phyloP scores from a whole-genome alignment of 805 yeast genomes.

The Henningerozyma blattae region DNA sequence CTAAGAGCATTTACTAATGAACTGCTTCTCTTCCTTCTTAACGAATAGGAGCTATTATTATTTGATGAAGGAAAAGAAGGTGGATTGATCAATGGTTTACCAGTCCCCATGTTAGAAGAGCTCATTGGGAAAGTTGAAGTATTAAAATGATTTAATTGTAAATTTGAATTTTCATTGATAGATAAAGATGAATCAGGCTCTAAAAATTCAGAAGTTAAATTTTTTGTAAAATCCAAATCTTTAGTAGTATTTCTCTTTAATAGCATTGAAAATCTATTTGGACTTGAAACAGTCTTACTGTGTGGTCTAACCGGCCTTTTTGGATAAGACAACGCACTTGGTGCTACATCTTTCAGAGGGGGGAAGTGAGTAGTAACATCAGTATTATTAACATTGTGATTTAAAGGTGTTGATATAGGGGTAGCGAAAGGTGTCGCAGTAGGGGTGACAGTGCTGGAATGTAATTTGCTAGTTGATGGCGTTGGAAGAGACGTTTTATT shows the following conservation, averaged over 20 bases:
- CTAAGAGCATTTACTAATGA: conserved; percentile 29
- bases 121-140: conserved; percentile 1
- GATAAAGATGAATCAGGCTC: not conserved
- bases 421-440: too few relatives aligned
- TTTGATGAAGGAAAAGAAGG: conserved; percentile 3
- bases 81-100: not conserved
- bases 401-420: too few relatives aligned
- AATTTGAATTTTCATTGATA: conserved; percentile 1
- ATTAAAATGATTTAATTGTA: not conserved
- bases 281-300: conserved; percentile 1
- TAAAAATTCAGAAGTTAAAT: conserved; percentile 2
- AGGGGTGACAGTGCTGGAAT: too few relatives aligned
- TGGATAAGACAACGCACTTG: too few relatives aligned
- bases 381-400: too few relatives aligned
- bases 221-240: too few relatives aligned
- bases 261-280: not conserved
- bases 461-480: too few relatives aligned
- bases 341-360: too few relatives aligned
- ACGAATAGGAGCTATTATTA: conserved; percentile 3
- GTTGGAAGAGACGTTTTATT: too few relatives aligned
- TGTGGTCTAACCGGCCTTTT: too few relatives aligned
- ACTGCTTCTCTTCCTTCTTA: conserved; percentile 27
- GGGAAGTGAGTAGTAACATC: too few relatives aligned
- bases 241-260: conserved; percentile 1
- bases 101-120: not conserved